Evolutionary conservation across 768 basidiomycete genomes (phyloP), one percentile per base, ranked within the genome.

Genomic region (Pulveroboletus sp.): DNA sequence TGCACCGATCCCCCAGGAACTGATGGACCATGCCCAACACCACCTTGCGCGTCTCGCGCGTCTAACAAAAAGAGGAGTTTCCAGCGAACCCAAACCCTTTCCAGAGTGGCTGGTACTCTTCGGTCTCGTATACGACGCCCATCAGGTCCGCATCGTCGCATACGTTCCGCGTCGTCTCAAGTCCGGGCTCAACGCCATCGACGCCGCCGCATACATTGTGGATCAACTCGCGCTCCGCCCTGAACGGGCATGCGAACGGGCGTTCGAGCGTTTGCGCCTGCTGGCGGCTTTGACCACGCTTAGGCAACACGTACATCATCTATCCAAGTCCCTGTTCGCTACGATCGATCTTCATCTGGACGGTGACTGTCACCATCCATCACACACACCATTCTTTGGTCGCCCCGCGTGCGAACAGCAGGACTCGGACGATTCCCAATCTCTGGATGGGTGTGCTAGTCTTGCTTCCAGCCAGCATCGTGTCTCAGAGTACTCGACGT

Each of bases 81-180:
- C 20, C 37, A 23, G 39, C 1, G 27, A 30, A 39, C 31, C 47
- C 39, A 26, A 27, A 36, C 17, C 48, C 37, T 54, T 60, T 43
- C 63, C 63, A 13, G 62, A 67, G 38, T 62, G 63, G 64, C 36
- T 65, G 22, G 43, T 64, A 0, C 39, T 62, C 10, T 64, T 67
- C 27, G 60, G 60, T 14, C 54, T 66, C 40, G 7, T 53, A n/a
- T 64, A 55, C 17, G 62, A 59, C 23, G 19, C 35, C 0, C 52
- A 48, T 39, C 54, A 32, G 20, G 20, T 62, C n/a, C 54, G 52
- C 16, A 50, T 65, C 35, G 19, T 62, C 31, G 64, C 60, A 4
- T 57, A 52, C 31, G 29, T 65, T 31, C 64, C 63, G 12, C 41
- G n/a, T 41, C 47, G 39, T 37, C 29, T 23, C 43, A 12, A 36